A percentile compares a stretch with the other conserved stretches of the same genome.
phyloP scores from a whole-genome alignment of 257 asterid genomes.

The Coffea canephora region DNA sequence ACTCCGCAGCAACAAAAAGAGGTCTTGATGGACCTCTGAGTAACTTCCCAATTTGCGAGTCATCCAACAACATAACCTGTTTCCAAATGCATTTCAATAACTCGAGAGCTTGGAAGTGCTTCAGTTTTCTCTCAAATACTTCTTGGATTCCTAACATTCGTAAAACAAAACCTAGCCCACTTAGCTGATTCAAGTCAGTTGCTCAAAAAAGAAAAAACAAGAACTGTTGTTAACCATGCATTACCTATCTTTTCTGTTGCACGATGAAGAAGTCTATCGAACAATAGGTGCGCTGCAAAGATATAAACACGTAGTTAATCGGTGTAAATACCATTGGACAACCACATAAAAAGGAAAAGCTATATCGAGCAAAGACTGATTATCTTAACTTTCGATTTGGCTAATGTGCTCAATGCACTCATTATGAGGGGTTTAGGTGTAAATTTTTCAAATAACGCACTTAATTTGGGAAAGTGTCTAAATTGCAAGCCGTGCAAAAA shows the following conservation, averaged over 20 bases:
- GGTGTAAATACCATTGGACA: too few species aligned
- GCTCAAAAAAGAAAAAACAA: background rate
- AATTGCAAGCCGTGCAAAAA: too few species aligned
- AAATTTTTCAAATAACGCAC: too few species aligned
- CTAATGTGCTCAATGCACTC: too few species aligned
- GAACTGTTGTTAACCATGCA: background rate
- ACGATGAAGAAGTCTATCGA: conserved; percentile 13
- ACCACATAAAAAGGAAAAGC: too few species aligned
- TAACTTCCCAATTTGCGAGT: conserved; percentile 24
- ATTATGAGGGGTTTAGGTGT: too few species aligned
- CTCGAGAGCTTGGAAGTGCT: conserved; percentile 25
- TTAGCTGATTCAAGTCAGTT: background rate
- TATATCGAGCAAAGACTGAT: too few species aligned
- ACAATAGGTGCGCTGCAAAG: conserved; percentile 14
- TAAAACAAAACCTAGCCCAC: background rate
- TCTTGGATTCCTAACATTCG: conserved; percentile 16
- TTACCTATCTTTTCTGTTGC: conserved; percentile 12
- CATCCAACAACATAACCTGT: conserved; percentile 24
- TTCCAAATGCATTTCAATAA: conserved; percentile 27
- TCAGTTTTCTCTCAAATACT: conserved; percentile 24
- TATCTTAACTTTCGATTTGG: too few species aligned
- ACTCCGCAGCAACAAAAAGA: conserved; percentile 35
- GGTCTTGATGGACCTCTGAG: conserved; percentile 31
- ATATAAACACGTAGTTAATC: too few species aligned
- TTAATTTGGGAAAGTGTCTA: too few species aligned